A percentile compares a stretch with the other conserved stretches of the same genome.
phyloP scores from a whole-genome alignment of 345 rosid genomes.

The Corchorus olitorius region DNA sequence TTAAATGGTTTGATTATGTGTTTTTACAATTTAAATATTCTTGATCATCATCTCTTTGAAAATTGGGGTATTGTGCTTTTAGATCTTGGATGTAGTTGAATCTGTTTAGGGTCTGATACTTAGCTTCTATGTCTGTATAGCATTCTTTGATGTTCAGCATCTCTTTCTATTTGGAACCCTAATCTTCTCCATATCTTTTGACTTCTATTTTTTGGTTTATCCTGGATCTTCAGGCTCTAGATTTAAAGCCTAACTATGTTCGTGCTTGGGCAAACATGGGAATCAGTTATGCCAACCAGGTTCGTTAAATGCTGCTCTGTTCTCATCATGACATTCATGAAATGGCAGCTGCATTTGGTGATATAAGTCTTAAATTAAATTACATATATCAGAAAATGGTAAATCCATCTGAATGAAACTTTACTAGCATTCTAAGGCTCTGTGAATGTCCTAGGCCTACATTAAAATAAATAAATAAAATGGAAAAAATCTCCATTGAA shows the following conservation, averaged over 20 bases:
- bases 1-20: background rate
- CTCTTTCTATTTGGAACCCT: background rate
- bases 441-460: background rate
- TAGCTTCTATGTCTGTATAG: background rate
- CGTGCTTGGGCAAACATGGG: slow-evolving; percentile 99
- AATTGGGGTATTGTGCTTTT: background rate
- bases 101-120: background rate
- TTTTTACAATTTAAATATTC: background rate
- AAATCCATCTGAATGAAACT: background rate
- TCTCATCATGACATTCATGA: slow-evolving; percentile 2
- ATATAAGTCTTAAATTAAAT: background rate
- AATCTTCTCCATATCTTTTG: background rate
- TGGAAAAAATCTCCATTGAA: background rate
- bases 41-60: background rate
- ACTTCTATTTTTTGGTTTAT: background rate
- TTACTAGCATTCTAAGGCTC: background rate
- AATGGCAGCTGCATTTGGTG: background rate
- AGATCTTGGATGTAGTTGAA: background rate
- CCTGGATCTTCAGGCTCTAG: slow-evolving; percentile 67
- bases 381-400: background rate
- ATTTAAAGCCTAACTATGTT: slow-evolving; percentile 98
- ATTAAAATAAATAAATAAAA: slow-evolving; percentile 5
- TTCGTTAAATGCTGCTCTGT: slow-evolving; percentile 27
- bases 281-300: slow-evolving; percentile 99
- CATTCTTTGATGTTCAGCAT: background rate